Conservation (phyloP, 139 green algal species). For the Mesostigma viride region DNA sequence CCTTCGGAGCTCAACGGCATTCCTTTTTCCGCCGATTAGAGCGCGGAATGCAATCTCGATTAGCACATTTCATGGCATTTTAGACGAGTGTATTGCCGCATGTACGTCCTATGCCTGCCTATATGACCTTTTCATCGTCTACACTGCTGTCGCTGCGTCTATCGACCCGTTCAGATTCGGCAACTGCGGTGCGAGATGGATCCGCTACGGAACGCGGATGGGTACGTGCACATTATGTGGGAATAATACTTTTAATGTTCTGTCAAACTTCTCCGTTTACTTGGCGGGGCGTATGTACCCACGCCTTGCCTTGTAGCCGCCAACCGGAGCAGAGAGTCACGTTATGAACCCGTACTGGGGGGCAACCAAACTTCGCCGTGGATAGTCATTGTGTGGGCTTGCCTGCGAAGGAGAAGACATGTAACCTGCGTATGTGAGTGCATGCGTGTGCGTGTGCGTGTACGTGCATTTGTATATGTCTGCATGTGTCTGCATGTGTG, state of each 20-base stretch:
- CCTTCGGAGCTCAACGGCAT: neutral
- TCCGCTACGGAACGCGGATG: slow-evolving; percentile 18
- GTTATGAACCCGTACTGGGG: too few relatives aligned
- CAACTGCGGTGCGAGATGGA: slow-evolving; percentile 18
- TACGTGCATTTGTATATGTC: too few relatives aligned
- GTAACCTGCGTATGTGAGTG: too few relatives aligned
- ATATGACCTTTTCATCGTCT: too few relatives aligned
- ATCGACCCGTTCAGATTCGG: slow-evolving; percentile 14
- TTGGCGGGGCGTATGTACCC: too few relatives aligned
- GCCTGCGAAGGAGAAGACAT: too few relatives aligned
- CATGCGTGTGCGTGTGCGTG: too few relatives aligned
- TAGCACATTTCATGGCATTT: neutral
- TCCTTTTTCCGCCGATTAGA: neutral
- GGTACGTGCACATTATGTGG: neutral
- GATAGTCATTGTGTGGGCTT: neutral
- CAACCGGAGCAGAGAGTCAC: too few relatives aligned
- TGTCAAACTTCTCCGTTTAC: neutral
- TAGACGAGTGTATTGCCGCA: neutral
- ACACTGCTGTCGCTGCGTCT: too few relatives aligned
- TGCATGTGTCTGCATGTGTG: too few relatives aligned
- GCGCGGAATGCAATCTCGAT: neutral
- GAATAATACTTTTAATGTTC: neutral
- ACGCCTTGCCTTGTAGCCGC: too few relatives aligned
- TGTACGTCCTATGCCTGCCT: too few relatives aligned
- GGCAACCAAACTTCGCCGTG: neutral